A percentile compares a stretch with the other conserved stretches of the same genome.
These are phyloP conservation scores for Knufia petricola DNA, from an alignment of 2,329 filamentous ascomycete species.

Conservation along the genomic window DNA sequence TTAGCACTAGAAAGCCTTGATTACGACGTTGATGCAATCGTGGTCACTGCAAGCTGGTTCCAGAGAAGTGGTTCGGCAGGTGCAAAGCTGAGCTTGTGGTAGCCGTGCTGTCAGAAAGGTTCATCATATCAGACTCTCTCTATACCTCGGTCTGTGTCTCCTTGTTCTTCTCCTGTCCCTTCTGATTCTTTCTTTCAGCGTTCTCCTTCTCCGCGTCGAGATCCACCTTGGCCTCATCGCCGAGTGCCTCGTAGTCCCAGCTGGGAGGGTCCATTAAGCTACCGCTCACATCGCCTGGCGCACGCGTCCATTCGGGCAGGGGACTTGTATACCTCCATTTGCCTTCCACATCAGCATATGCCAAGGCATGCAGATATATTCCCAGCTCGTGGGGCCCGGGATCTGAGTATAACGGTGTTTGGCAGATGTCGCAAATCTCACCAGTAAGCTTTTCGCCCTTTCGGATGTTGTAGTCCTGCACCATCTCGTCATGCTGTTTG, in stretches of 20 bases:
- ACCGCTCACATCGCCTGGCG: conserved; percentile 63
- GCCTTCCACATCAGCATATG: conserved; percentile 76
- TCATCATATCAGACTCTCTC: background rate
- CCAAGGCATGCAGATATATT: conserved; percentile 84
- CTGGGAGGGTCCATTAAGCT: conserved; percentile 49
- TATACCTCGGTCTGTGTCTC: conserved; percentile 6
- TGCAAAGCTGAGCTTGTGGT: too few species aligned
- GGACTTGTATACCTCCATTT: conserved; percentile 80
- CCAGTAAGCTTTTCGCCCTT: conserved; percentile 93
- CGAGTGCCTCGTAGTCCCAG: conserved; percentile 29
- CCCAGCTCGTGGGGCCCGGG: conserved; percentile 82
- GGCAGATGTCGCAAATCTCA: conserved; percentile 66
- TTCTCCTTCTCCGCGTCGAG: conserved; percentile 26
- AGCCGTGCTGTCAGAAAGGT: too few species aligned
- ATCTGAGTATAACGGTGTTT: conserved; percentile 85
- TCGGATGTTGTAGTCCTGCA: conserved; percentile 77
- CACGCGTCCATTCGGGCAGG: conserved; percentile 77
- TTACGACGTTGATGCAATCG: too few species aligned
- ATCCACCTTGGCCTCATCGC: conserved; percentile 28
- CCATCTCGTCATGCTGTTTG: conserved; percentile 61
- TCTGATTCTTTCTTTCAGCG: conserved; percentile 4
- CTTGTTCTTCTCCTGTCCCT: conserved; percentile 20
- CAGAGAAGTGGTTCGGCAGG: too few species aligned
- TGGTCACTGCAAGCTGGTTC: too few species aligned
- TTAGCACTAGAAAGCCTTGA: too few species aligned